Evolutionary conservation across 768 basidiomycete species (phyloP).

Genomic region (Gloeopeniophorella convolvens): DNA sequence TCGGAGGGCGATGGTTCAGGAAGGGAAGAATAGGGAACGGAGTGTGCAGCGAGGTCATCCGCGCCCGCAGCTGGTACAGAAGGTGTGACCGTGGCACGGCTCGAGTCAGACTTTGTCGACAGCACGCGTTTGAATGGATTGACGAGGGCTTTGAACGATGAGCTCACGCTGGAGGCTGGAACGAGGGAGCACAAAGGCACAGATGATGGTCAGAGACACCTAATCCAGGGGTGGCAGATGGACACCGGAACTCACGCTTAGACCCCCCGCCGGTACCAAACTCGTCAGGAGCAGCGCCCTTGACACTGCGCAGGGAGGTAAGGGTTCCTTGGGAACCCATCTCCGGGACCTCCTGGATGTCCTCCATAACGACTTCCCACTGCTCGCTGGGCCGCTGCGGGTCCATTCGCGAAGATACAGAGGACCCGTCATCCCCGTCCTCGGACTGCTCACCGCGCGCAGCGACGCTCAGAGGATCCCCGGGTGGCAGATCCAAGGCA

Average conservation of each 20-base stretch:
- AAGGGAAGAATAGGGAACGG: conserved; percentile 19
- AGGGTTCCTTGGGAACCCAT: conserved; percentile 40
- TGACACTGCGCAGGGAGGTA: conserved; percentile 38
- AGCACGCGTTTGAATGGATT: conserved; percentile 58
- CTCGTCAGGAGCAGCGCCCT: conserved; percentile 43
- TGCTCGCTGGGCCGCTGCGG: conserved; percentile 62
- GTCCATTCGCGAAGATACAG: conserved; percentile 4
- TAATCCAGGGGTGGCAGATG: background rate
- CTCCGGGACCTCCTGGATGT: conserved; percentile 64
- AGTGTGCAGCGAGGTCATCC: conserved; percentile 15
- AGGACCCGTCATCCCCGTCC: conserved; percentile 25
- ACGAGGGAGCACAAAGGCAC: no score
- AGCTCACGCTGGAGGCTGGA: conserved; percentile 54
- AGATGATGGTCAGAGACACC: background rate
- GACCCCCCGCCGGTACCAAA: conserved; percentile 60
- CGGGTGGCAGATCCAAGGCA: conserved; percentile 52
- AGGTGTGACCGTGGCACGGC: conserved; percentile 20
- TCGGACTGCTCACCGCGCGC: conserved; percentile 39
- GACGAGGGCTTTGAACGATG: conserved; percentile 73
- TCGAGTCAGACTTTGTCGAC: conserved; percentile 27
- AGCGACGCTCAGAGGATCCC: conserved; percentile 45
- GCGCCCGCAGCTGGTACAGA: conserved; percentile 29
- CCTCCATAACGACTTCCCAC: conserved; percentile 86
- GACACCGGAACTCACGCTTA: conserved; percentile 40
- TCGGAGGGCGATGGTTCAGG: conserved; percentile 13